These are phyloP conservation scores for Xylaria arbuscula DNA, from an alignment of 2,329 filamentous ascomycete genomes.

Conservation along the genomic window DNA sequence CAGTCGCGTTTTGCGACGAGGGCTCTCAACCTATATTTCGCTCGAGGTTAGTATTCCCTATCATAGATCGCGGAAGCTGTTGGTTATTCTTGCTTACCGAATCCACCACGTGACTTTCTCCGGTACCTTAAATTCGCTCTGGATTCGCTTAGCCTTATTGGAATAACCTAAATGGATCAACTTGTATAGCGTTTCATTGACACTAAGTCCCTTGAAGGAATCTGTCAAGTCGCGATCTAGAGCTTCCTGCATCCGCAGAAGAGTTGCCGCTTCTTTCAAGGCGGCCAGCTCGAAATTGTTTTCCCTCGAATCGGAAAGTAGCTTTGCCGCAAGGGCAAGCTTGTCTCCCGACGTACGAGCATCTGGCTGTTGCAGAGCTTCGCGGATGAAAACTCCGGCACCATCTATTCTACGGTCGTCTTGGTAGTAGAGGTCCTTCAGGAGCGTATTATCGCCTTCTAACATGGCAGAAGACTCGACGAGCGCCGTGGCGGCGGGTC, in stretches of 20 bases:
- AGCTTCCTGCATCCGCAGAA: conserved; percentile 86
- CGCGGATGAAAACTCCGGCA: conserved; percentile 84
- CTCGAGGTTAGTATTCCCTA: conserved; percentile 17
- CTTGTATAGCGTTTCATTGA: conserved; percentile 93
- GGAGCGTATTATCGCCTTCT: conserved; percentile 78
- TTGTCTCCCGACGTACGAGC: conserved; percentile 81
- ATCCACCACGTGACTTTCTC: conserved; percentile 94
- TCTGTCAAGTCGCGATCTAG: conserved; percentile 86
- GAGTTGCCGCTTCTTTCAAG: conserved; percentile 80
- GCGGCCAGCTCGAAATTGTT: conserved; percentile 77
- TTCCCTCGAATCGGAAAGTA: conserved; percentile 87
- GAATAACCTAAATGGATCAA: conserved; percentile 84
- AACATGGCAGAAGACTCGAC: conserved; percentile 83
- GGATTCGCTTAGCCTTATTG: conserved; percentile 86
- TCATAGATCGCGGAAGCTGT: neutral
- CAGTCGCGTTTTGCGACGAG: conserved; percentile 91
- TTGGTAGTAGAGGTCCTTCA: conserved; percentile 98
- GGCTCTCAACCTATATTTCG: conserved; percentile 75
- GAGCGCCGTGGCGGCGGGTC: conserved; percentile 86
- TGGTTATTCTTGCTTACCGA: conserved; percentile 57
- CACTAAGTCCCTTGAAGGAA: conserved; percentile 81
- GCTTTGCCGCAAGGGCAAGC: conserved; percentile 83
- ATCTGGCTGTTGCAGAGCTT: conserved; percentile 80
- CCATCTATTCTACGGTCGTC: conserved; percentile 92
- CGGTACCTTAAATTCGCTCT: conserved; percentile 90